Conservation (phyloP, 805 yeast species). For the Zygosaccharomyces rouxii region DNA sequence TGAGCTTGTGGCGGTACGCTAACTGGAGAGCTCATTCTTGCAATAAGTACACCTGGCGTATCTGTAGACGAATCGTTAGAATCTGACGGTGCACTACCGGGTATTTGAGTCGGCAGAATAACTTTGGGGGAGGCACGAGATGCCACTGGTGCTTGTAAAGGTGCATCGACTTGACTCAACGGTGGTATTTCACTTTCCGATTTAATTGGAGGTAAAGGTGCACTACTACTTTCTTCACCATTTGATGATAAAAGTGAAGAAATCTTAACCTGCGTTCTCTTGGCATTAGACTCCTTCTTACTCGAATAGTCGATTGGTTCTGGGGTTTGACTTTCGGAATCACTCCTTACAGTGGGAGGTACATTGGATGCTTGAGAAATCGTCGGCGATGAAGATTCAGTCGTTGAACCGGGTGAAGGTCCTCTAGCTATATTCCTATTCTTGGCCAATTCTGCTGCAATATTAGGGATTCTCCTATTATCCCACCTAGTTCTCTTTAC, state of each 20-base stretch:
- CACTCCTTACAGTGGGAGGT: constrained; percentile 8
- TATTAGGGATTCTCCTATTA: constrained; percentile 23
- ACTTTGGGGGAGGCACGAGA: constrained; percentile 16
- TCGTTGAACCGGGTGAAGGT: constrained; percentile 16
- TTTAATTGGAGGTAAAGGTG: background rate
- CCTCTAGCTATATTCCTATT: constrained; percentile 27
- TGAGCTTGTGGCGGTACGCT: constrained; percentile 11
- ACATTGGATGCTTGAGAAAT: constrained; percentile 5
- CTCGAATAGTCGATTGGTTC: background rate
- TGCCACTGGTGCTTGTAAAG: constrained; percentile 3
- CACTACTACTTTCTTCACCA: constrained; percentile 1
- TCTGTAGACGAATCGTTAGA: constrained; percentile 7
- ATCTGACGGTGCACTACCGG: constrained; percentile 8
- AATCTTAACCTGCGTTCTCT: constrained; percentile 18
- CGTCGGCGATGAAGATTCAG: constrained; percentile 13
- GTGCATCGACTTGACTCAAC: background rate
- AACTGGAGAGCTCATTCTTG: constrained; percentile 25
- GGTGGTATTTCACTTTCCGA: background rate
- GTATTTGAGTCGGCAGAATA: constrained; percentile 24
- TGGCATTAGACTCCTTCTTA: background rate
- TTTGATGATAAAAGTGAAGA: constrained; percentile 19
- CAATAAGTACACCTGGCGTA: constrained; percentile 16
- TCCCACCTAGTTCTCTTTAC: constrained; percentile 11
- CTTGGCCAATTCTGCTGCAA: constrained; percentile 33
- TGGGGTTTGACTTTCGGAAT: constrained; percentile 8